Evolutionary conservation across 352 stramenopile genomes (phyloP).

Genomic region (Globisporangium cystogenes): DNA sequence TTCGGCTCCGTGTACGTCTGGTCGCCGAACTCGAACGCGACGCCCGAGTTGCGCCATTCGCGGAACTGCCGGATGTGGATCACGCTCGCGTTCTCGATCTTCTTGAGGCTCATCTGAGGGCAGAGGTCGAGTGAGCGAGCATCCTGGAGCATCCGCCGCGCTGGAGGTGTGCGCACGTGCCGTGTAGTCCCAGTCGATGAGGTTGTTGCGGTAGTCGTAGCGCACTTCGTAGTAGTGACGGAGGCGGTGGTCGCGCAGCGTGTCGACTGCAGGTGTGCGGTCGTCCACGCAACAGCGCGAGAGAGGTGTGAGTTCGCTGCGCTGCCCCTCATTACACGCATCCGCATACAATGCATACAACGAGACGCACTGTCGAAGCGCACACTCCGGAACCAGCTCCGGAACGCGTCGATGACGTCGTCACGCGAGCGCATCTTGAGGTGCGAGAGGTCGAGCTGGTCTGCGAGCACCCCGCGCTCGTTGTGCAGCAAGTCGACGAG

Average conservation of each 20-base stretch:
- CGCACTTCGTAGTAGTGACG: conserved; percentile 89
- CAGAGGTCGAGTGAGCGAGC: neutral
- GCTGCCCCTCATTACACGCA: neutral
- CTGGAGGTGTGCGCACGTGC: conserved; percentile 20
- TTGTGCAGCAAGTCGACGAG: conserved; percentile 76
- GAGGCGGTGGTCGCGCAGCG: conserved; percentile 82
- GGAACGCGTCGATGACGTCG: conserved; percentile 82
- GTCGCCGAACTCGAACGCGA: conserved; percentile 95
- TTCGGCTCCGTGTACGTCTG: conserved; percentile 90
- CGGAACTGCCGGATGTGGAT: conserved; percentile 92
- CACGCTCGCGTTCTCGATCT: conserved; percentile 86
- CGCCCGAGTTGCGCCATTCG: conserved; percentile 87
- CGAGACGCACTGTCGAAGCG: conserved; percentile 66
- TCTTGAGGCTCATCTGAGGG: conserved; percentile 71
- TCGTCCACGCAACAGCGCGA: too few relatives aligned
- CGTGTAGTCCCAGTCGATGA: conserved; percentile 96
- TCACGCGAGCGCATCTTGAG: conserved; percentile 90
- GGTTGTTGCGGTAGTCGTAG: conserved; percentile 91
- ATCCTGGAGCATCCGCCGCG: neutral
- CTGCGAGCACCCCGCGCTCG: conserved; percentile 44
- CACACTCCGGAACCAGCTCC: conserved; percentile 66
- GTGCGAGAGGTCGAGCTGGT: conserved; percentile 76
- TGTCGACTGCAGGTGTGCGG: conserved; percentile 49
- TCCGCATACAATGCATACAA: neutral
- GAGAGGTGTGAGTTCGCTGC: too few relatives aligned